Percentiles rank a stretch among this genome's conserved stretches.
Evolutionary conservation across 1,284 basidiomycete genomes (phyloP).

Genomic region (Rhodotorula sp.): DNA sequence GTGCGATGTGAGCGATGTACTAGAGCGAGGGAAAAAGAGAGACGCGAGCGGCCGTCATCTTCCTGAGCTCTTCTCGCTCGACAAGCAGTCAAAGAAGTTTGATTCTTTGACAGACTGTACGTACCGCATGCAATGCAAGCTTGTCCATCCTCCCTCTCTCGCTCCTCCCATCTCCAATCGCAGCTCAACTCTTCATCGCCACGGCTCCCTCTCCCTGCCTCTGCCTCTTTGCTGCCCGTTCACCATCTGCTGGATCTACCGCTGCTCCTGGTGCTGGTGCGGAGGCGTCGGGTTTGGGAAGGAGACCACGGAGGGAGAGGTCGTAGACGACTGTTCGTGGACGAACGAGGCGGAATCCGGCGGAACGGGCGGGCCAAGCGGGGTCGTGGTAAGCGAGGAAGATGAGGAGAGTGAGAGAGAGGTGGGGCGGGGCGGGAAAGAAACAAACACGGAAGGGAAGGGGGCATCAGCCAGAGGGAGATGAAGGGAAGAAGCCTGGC

Average conservation of each 20-base stretch:
- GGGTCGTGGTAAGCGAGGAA: not conserved
- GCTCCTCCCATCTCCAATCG: not conserved
- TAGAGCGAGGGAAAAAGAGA: no score
- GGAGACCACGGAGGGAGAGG: conserved; percentile 69
- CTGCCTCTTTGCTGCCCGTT: not conserved
- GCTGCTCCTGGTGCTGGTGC: no score
- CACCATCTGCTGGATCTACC: not conserved
- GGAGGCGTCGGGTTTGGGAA: not conserved
- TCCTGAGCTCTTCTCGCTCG: no score
- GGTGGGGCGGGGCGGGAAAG: not conserved
- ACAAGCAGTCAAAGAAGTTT: no score
- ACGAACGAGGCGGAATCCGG: no score
- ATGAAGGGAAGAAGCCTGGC: not conserved
- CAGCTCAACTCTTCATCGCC: not conserved
- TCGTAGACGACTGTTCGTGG: conserved; percentile 71
- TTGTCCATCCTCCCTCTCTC: no score
- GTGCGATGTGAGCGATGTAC: no score
- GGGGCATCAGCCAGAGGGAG: not conserved
- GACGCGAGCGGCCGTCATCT: no score
- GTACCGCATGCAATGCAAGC: no score
- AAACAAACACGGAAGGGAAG: no score
- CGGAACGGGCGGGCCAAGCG: no score
- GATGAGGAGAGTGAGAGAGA: not conserved
- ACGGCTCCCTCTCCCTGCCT: not conserved
- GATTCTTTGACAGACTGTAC: no score